These are phyloP conservation scores for Nannizziopsis barbatae DNA, from an alignment of 2,329 filamentous ascomycete genomes.

Conservation along the genomic window DNA sequence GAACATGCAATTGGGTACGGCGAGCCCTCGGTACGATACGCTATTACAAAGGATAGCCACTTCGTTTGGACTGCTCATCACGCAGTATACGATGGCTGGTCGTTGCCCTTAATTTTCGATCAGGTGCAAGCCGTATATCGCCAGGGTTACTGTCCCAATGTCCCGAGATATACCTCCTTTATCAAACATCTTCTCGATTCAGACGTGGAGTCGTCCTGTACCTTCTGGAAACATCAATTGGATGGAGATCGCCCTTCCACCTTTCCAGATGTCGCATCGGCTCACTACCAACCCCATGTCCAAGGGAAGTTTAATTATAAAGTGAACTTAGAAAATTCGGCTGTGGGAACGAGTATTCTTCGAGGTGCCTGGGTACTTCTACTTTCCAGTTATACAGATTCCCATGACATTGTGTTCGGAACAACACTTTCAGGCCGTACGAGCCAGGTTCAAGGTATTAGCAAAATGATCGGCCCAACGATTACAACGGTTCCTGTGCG, in stretches of 20 bases:
- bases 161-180: background rate
- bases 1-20: conserved; percentile 17
- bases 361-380: conserved; percentile 27
- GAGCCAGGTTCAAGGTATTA: conserved; percentile 27
- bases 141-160: background rate
- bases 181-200: background rate
- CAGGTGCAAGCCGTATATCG: conserved; percentile 19
- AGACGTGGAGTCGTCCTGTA: background rate
- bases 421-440: conserved; percentile 33
- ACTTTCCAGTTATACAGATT: conserved; percentile 25
- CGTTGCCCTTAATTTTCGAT: conserved; percentile 25
- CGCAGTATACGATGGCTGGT: conserved; percentile 32
- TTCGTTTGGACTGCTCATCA: conserved; percentile 31
- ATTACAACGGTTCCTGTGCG: conserved; percentile 32
- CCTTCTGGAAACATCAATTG: background rate
- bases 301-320: too few species aligned
- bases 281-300: conserved; percentile 15
- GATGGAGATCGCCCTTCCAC: background rate
- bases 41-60: conserved; percentile 11
- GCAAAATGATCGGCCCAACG: conserved; percentile 30
- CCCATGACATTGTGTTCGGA: conserved; percentile 31
- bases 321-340: too few species aligned
- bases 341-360: background rate
- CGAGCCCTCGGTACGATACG: conserved; percentile 16
- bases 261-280: background rate